Evolutionary conservation across 345 rosid species (phyloP).

Genomic region (Draba incana): DNA sequence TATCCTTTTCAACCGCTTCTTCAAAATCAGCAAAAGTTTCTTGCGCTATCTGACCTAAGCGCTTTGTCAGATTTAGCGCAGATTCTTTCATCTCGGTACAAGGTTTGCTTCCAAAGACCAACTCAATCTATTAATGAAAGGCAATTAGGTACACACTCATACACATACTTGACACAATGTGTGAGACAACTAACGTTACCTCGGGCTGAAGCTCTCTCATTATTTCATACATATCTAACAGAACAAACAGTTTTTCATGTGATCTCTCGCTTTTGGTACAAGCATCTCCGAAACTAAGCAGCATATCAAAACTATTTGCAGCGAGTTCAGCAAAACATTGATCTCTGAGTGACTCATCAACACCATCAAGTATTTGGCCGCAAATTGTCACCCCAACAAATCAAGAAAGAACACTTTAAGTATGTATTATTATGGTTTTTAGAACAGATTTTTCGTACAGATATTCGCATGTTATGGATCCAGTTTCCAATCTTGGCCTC

Average conservation of each 20-base stretch:
- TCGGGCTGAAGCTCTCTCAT: conserved; percentile 92
- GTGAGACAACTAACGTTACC: conserved; percentile 52
- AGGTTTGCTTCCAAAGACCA: conserved; percentile 63
- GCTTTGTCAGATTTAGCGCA: conserved; percentile 67
- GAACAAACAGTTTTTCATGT: conserved; percentile 83
- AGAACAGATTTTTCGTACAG: conserved; percentile 53
- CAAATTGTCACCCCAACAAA: too few relatives aligned
- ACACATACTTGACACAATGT: background rate
- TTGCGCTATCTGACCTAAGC: conserved; percentile 84
- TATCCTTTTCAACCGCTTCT: conserved; percentile 95
- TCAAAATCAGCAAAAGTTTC: conserved; percentile 96
- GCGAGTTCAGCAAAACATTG: conserved; percentile 90
- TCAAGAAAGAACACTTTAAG: too few relatives aligned
- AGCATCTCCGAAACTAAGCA: conserved; percentile 96
- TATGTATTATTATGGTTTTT: background rate
- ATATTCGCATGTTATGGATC: conserved; percentile 95
- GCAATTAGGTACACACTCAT: background rate
- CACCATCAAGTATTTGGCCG: conserved; percentile 77
- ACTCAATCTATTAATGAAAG: conserved; percentile 52
- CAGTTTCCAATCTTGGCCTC: conserved; percentile 95
- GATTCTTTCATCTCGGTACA: conserved; percentile 82
- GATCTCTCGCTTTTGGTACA: conserved; percentile 95
- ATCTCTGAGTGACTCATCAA: conserved; percentile 72
- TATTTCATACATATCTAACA: conserved; percentile 96
- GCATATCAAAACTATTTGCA: conserved; percentile 66